These are phyloP conservation scores for Lactarius evosmus DNA, from an alignment of 768 basidiomycete species.

Conservation along the genomic window DNA sequence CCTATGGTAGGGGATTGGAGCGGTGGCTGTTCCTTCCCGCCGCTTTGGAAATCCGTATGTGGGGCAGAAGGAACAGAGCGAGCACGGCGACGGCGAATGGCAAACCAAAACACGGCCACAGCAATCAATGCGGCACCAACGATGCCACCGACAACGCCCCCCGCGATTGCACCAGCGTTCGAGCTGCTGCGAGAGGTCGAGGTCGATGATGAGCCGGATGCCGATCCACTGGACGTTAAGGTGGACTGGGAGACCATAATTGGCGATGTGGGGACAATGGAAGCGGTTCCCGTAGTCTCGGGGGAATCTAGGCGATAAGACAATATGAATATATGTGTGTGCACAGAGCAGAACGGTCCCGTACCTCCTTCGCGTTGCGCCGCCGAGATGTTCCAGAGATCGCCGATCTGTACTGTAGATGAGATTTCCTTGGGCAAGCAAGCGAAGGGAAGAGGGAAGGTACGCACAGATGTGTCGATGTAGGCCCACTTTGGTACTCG, in stretches of 20 bases:
- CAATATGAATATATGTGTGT: background rate
- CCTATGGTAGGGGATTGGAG: background rate
- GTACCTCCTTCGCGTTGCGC: constrained; percentile 4
- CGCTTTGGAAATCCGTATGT: background rate
- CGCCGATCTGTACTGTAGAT: background rate
- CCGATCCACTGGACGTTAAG: background rate
- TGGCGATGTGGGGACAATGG: background rate
- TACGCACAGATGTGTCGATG: constrained; percentile 40
- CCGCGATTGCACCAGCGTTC: constrained; percentile 57
- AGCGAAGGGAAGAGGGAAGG: background rate
- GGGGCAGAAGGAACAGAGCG: constrained; percentile 28
- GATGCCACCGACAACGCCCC: constrained; percentile 57
- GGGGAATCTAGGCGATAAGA: constrained; percentile 3
- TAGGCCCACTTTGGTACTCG: constrained; percentile 52
- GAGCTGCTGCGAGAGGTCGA: background rate
- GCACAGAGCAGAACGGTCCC: background rate
- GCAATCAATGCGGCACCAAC: constrained; percentile 45
- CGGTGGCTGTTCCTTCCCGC: background rate
- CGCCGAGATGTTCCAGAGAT: constrained; percentile 8
- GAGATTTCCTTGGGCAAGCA: background rate
- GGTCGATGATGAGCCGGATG: background rate
- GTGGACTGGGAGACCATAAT: background rate
- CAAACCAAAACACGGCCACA: constrained; percentile 41
- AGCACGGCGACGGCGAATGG: constrained; percentile 34
- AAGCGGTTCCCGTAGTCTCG: constrained; percentile 7